These are phyloP conservation scores for Lithocarpus polystachyus DNA, from an alignment of 306 rosid species.

Conservation along the genomic window DNA sequence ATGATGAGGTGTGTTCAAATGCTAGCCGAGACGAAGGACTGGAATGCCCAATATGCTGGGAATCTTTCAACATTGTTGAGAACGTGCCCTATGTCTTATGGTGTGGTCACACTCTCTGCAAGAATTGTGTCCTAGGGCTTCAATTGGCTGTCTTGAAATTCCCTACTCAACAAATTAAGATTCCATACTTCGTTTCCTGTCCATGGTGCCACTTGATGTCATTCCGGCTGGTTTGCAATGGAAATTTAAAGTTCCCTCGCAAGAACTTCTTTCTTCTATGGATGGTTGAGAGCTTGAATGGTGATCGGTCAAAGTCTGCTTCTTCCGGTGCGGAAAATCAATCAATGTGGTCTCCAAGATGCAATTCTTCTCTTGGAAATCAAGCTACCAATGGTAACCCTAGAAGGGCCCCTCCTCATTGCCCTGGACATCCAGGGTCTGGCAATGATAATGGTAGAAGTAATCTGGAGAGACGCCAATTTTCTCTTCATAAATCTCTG, in stretches of 20 bases:
- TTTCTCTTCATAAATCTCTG: conserved; percentile 63
- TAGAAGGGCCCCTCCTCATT: conserved; percentile 45
- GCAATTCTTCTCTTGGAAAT: conserved; percentile 40
- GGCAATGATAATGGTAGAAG: conserved; percentile 25
- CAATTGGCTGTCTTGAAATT: conserved; percentile 76
- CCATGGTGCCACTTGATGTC: conserved; percentile 89
- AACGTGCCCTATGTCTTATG: conserved; percentile 90
- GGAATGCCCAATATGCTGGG: conserved; percentile 94
- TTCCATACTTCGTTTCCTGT: conserved; percentile 73
- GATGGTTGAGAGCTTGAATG: conserved; percentile 94
- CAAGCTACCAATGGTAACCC: conserved; percentile 37
- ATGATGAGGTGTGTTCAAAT: conserved; percentile 79
- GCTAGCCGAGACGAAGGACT: conserved; percentile 74
- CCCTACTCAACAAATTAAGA: conserved; percentile 58
- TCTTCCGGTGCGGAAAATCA: conserved; percentile 49
- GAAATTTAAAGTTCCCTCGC: conserved; percentile 71
- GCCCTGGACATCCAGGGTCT: conserved; percentile 35
- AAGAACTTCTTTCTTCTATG: conserved; percentile 88
- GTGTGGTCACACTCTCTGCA: conserved; percentile 95
- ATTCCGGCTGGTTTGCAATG: conserved; percentile 65
- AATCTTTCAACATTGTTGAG: conserved; percentile 93
- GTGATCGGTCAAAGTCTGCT: conserved; percentile 53
- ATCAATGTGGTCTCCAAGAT: conserved; percentile 35
- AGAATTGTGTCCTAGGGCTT: conserved; percentile 84
- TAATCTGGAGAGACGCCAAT: conserved; percentile 36